Percentiles rank a stretch among this genome's conserved stretches.
Conservation (phyloP, 1,284 basidiomycete species). For the Moniliella sp. region DNA sequence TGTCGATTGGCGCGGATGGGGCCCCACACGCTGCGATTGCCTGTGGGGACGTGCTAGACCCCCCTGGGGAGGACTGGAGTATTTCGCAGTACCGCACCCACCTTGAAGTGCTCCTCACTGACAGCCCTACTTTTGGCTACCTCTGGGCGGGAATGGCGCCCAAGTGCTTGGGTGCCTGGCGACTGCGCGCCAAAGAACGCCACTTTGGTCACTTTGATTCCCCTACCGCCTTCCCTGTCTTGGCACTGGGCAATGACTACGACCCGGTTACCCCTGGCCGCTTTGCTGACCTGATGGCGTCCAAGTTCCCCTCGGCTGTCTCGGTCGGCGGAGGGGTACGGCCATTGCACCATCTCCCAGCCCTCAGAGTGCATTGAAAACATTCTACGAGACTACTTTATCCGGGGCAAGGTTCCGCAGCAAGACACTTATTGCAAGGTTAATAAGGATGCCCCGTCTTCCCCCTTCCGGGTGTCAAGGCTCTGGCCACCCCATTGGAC, state of each 20-base stretch:
- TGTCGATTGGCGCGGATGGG: conserved; percentile 1
- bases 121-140: conserved; percentile 12
- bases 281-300: conserved; percentile 10
- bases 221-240: conserved; percentile 11
- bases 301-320: conserved; percentile 7
- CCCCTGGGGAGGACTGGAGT: background rate
- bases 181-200: conserved; percentile 6
- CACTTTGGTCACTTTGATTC: conserved; percentile 9
- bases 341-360: conserved; percentile 12
- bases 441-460: no score
- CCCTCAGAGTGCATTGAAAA: conserved; percentile 11
- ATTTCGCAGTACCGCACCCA: conserved; percentile 3
- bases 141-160: conserved; percentile 7
- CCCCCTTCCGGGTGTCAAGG: no score
- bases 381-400: conserved; percentile 12
- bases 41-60: conserved; percentile 6
- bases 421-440: no score
- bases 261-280: conserved; percentile 14
- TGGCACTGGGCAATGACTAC: conserved; percentile 12
- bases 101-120: conserved; percentile 7
- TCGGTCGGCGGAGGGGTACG: conserved; percentile 10
- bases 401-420: conserved; percentile 10
- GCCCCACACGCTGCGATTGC: conserved; percentile 6
- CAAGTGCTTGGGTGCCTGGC: conserved; percentile 8
- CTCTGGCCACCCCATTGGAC: no score